Base-by-base conservation (phyloP, 768 basidiomycete species). In the Dentipellis sp. region DNA sequence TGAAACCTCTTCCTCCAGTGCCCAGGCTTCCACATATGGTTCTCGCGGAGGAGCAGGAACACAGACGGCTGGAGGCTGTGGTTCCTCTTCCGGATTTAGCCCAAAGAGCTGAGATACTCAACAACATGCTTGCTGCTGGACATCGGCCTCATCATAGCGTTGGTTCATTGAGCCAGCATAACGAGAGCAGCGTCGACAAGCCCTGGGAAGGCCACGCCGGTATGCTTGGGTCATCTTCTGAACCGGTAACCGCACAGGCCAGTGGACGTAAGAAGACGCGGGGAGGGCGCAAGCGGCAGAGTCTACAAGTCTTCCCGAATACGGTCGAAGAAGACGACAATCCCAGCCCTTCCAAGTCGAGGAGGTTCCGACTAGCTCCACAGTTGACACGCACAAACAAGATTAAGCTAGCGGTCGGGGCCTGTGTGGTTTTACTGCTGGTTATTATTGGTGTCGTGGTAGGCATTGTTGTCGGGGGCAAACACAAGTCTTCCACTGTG, bases 1-100 rank as follows among this genome's bases (percentile, higher is more conserved):
- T 64, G 22, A 83, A 84, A 63, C 81, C 82, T 3, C 67, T 85
- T 14, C 83, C 84, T 7, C 82, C 81, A 1, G 73, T 85, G 22
- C 84, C 83, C 14, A 69, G 67, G 17, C 73, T 80, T 12, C 76
- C 80, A 2, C 67, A 75, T 49, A 74, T 76, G 17, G 67, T 78
- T 8, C 61, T 80, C 36, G 66, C 72, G 2, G 64, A 65, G 11
- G 78, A 78, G 57, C 67, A 65, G 53, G 74, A 72, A 38, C 48
- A 75, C 59, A 71, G 71, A 47, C 73, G 70, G 56, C 67, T 65
- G 47, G 83, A 84, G 49, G 74, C 77, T 39, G 63, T 68, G 48
- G 67, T 76, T 7, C 74, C 79, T 38, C 71, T 83, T n/a, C 78
- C 78, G 1, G 74, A 79, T 34, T 74, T 83, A 7, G 74, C 75